Base-by-base conservation (phyloP, 371 early-diverging fungal genomes). In the Mucor plumbeus region DNA sequence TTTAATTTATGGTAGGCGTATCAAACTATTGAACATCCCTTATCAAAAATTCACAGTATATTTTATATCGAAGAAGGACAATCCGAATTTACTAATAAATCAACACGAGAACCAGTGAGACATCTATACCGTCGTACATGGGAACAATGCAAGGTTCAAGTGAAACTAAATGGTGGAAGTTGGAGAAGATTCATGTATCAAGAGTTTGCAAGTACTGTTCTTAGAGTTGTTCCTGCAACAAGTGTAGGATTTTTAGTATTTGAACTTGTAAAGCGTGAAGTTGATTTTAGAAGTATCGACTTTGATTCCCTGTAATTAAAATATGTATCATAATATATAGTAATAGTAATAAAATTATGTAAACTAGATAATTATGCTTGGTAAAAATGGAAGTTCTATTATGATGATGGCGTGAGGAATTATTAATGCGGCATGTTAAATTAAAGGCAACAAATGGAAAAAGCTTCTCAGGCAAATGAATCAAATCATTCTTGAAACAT, bases 221-320 rank as follows among this genome's bases (percentile, higher is more conserved):
- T 90, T 40, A 79, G 89, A 38, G 86, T 89, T 4, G 85, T 90
- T 0, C 92, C 92, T 5, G 92, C 92, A 0, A 89, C 92, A 8
- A 89, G 90, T 63, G 74, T 88, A 1, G 92, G 92, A 1, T 89
- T 92, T 44, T 63, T 92, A 15, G 88, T 88, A 10, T 92, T 91
- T 77, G 92, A 92, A 71, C 59, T 92, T 15, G 85, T 91, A 34
- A 92, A 92, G 61, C 79, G 84, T 7, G 85, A 87, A 62, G 71
- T 88, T 47, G 88, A 88, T 68, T 82, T 82, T 64, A 71, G 80
- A 64, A 80, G 80, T 54, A 68, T 75, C 19, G 70, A 71, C 34
- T 77, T 81, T 71, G 79, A 76, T 65, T n/a, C 53, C 48, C 36
- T 69, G 43, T 69, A 63, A 67, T 40, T 47, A 47, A 43, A 43